Evolutionary conservation across 306 rosid species (phyloP), one percentile per base, ranked within the genome.

Genomic region (Delonix regia): DNA sequence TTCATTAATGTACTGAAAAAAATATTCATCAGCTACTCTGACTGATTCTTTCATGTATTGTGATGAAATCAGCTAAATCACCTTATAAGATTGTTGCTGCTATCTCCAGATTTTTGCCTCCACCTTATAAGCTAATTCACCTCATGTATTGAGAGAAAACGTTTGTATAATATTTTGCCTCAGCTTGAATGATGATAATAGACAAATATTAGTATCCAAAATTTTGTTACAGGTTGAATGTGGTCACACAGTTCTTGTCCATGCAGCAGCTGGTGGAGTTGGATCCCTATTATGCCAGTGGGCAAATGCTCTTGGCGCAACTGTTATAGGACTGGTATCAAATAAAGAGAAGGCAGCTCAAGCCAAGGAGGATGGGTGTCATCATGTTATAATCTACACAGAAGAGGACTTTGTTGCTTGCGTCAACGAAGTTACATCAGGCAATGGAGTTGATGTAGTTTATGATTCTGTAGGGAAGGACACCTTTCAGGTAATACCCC

Each of bases 191-290:
- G 41, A 62, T 69, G 41, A 30, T 15, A 59, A 15, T 4, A 42
- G 19, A 66, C 36, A 51, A 19, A 56, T 33, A 9, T 57, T 1
- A 45, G 13, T 80, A 25, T 25, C 22, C 28, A 48, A n/a, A 52
- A 34, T 13, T 55, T 5, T 25, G 21, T 44, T 78, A 28, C 74
- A 92, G 99, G 97, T 94, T 80, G 88, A 92, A 73, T 80, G 87
- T n/a, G 97, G 93, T 69, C 92, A 94, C 68, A 82, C 93, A 0
- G 71, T 94, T 71, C 97, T 94, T 28, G 87, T 92, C 49, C 99
- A 92, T 70, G 99, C 99, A 6, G 97, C 99, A 47, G 99, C 99
- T 59, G 99, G 99, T 70, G 97, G 97, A 75, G 93, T 90, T 38
- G 99, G 99, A 62, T 92, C 99, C 69, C 87, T 94, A n/a, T 82